phyloP scores from a whole-genome alignment of 2,329 filamentous ascomycete species.

The Endothia cerciana region DNA sequence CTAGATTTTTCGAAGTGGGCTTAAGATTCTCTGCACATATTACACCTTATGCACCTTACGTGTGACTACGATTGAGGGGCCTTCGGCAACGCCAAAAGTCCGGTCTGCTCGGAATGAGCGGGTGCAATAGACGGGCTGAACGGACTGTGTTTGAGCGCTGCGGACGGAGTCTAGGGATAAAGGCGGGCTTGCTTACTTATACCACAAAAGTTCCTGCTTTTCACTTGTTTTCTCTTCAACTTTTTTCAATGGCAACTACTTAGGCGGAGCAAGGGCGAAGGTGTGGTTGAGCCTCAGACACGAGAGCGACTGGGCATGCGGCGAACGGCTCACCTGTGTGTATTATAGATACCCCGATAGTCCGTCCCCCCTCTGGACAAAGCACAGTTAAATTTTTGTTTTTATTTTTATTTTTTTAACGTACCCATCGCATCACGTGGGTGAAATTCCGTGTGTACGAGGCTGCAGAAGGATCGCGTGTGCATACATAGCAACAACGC shows the following conservation, averaged over 20 bases:
- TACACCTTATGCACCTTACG: neutral
- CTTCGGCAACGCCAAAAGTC: neutral
- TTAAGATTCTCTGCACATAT: slow-evolving; percentile 31
- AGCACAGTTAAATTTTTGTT: neutral
- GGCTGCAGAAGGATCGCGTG: neutral
- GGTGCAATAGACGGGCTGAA: neutral
- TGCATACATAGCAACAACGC: neutral
- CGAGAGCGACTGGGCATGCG: neutral
- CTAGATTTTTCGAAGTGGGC: slow-evolving; percentile 57
- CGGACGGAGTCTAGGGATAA: slow-evolving; percentile 30
- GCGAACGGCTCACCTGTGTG: neutral
- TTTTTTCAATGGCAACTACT: neutral
- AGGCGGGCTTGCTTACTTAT: slow-evolving; percentile 35
- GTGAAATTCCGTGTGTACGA: neutral
- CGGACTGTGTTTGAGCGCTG: slow-evolving; percentile 16
- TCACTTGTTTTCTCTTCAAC: neutral
- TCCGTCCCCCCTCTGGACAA: slow-evolving; percentile 18
- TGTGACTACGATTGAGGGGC: neutral
- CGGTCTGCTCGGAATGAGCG: neutral
- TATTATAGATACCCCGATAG: slow-evolving; percentile 4
- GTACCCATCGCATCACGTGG: neutral
- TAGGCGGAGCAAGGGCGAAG: neutral
- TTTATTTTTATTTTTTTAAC: neutral
- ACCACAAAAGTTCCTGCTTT: slow-evolving; percentile 43
- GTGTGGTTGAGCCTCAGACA: neutral